A percentile compares a stretch with the other conserved stretches of the same genome.
Evolutionary conservation across 345 rosid genomes (phyloP).

Genomic region (Eutrema heterophyllum): DNA sequence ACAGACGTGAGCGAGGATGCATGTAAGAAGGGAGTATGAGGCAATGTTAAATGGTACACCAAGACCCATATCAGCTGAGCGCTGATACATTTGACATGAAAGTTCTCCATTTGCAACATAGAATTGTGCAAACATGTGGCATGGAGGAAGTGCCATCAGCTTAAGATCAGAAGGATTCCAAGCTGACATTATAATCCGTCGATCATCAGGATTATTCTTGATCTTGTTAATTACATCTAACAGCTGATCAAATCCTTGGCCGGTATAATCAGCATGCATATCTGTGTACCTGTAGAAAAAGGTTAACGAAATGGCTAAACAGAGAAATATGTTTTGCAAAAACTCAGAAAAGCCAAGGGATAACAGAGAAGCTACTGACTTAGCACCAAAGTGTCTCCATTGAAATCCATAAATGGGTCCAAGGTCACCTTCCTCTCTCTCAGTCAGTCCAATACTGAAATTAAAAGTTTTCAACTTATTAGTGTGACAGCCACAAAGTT

Average conservation of each 20-base stretch:
- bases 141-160: conserved; percentile 96
- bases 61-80: conserved; percentile 95
- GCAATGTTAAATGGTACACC: conserved; percentile 98
- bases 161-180: conserved; percentile 97
- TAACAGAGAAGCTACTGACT: conserved; percentile 39
- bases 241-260: conserved; percentile 96
- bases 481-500: not conserved
- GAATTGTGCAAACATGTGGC: conserved; percentile 99
- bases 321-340: not conserved
- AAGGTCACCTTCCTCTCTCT: conserved; percentile 89
- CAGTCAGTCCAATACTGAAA: conserved; percentile 70
- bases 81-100: conserved; percentile 98
- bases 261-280: conserved; percentile 94
- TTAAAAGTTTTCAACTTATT: not conserved
- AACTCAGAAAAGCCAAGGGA: conserved; percentile 1
- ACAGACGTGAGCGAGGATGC: conserved; percentile 93
- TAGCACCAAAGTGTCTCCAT: conserved; percentile 99
- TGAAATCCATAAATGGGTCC: conserved; percentile 98
- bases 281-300: conserved; percentile 61
- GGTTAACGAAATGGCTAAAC: not conserved
- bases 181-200: conserved; percentile 85
- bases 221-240: conserved; percentile 84
- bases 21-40: conserved; percentile 86
- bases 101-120: conserved; percentile 86
- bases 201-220: conserved; percentile 86